Evolutionary conservation across 225 moss, liverwort and hornwort genomes (phyloP).

Genomic region (Thuidium tamariscinum): DNA sequence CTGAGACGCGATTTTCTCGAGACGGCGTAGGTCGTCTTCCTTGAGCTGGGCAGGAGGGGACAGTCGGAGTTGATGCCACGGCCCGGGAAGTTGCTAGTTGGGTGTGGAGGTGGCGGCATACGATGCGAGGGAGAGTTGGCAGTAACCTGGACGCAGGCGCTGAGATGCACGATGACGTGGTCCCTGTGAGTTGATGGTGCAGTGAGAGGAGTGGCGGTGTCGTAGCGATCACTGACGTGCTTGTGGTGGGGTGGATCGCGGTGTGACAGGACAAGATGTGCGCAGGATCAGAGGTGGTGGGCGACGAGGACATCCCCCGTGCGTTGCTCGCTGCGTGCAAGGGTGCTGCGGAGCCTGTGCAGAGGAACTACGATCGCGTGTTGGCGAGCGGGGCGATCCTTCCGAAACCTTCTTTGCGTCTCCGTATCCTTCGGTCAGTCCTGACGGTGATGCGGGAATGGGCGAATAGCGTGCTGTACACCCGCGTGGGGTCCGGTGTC

Average conservation of each 20-base stretch:
- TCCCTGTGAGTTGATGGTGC: neutral
- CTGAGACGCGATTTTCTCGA: neutral
- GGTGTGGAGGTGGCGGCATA: neutral
- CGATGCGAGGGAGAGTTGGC: neutral
- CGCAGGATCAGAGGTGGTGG: conserved; percentile 54
- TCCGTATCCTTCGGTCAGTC: conserved; percentile 92
- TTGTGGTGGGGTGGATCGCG: neutral
- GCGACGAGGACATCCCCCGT: conserved; percentile 87
- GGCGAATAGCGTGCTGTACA: conserved; percentile 58
- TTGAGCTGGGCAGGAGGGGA: neutral
- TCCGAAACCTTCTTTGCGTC: conserved; percentile 68
- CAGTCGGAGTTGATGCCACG: neutral
- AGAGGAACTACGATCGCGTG: conserved; percentile 83
- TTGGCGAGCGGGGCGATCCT: conserved; percentile 87
- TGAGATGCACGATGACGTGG: neutral
- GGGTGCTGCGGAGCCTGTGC: conserved; percentile 90
- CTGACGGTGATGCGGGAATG: conserved; percentile 91
- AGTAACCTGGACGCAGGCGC: neutral
- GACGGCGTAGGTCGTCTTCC: neutral
- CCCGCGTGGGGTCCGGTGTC: conserved; percentile 50
- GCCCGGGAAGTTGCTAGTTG: neutral
- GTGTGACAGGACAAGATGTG: conserved; percentile 52
- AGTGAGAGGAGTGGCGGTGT: neutral
- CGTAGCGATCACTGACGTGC: neutral
- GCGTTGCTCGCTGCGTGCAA: conserved; percentile 86